These are phyloP conservation scores for Diutina siamensis DNA, from an alignment of 1,139 yeast species.

Conservation along the genomic window DNA sequence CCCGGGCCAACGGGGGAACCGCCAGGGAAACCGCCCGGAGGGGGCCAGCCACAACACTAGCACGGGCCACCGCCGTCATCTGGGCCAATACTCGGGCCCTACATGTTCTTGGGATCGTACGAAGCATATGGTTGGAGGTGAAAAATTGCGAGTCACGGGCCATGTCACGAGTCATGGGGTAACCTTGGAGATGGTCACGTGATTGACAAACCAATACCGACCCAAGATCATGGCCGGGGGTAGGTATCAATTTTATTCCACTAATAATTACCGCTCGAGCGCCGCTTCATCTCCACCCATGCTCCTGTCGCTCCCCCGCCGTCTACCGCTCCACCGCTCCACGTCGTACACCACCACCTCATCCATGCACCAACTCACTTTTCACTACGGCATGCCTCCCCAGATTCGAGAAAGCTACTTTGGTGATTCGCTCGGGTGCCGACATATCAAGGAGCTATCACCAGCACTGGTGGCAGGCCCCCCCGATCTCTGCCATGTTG, in stretches of 20 bases:
- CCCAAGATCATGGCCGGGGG: too few species aligned
- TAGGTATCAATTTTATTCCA: too few species aligned
- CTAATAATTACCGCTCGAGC: too few species aligned
- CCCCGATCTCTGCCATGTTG: slow-evolving; percentile 4
- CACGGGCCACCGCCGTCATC: background rate
- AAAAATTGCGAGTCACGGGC: background rate
- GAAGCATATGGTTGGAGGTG: background rate
- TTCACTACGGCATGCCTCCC: background rate
- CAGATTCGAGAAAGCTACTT: slow-evolving; percentile 1
- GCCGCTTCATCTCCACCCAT: too few species aligned
- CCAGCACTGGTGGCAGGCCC: background rate
- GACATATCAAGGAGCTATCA: background rate
- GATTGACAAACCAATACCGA: too few species aligned
- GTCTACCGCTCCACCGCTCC: background rate
- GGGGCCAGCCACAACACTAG: background rate
- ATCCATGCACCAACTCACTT: background rate
- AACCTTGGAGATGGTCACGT: too few species aligned
- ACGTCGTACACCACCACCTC: background rate
- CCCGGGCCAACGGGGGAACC: background rate
- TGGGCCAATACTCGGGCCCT: background rate
- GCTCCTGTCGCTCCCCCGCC: background rate
- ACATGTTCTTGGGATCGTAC: background rate
- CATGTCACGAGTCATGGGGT: background rate
- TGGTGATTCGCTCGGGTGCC: slow-evolving; percentile 5
- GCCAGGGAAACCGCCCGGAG: too few species aligned